Conservation (phyloP, 805 yeast genomes). For the Wickerhamomyces bisporus region DNA sequence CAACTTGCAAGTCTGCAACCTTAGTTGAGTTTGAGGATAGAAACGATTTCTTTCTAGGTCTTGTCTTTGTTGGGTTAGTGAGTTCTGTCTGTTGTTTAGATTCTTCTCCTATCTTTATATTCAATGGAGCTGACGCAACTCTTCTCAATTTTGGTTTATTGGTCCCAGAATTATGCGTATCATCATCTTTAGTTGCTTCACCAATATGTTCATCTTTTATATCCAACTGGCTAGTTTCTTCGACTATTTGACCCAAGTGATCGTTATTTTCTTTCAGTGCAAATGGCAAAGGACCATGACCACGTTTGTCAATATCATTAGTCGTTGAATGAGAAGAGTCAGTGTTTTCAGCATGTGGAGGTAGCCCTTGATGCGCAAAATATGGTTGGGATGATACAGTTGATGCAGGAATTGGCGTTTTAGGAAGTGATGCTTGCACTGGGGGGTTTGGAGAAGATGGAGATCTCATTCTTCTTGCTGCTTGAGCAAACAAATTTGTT, state of each 20-base stretch:
- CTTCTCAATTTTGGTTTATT: conserved; percentile 45
- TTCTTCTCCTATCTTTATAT: conserved; percentile 31
- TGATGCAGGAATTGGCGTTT: background rate
- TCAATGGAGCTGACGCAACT: conserved; percentile 83
- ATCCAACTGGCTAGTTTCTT: conserved; percentile 22
- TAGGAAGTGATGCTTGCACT: conserved; percentile 3
- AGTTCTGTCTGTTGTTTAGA: conserved; percentile 7
- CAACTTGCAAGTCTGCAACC: conserved; percentile 74
- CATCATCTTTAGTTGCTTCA: background rate
- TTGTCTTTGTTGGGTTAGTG: conserved; percentile 2
- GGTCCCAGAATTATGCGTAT: background rate
- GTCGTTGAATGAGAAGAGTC: conserved; percentile 9
- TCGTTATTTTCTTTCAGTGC: conserved; percentile 23
- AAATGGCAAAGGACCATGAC: conserved; percentile 28
- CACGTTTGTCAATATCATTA: conserved; percentile 8
- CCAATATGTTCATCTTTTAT: background rate
- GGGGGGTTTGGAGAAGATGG: conserved; percentile 28
- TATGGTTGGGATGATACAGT: conserved; percentile 38
- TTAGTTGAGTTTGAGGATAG: conserved; percentile 64
- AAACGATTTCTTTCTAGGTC: conserved; percentile 43
- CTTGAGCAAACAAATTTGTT: conserved; percentile 12
- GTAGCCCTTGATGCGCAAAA: conserved; percentile 54
- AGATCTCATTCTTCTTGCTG: conserved; percentile 28
- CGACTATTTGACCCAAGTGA: conserved; percentile 30
- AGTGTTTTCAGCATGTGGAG: conserved; percentile 39